Conservation (phyloP, 257 asterid species). For the Nicotiana otophora region DNA sequence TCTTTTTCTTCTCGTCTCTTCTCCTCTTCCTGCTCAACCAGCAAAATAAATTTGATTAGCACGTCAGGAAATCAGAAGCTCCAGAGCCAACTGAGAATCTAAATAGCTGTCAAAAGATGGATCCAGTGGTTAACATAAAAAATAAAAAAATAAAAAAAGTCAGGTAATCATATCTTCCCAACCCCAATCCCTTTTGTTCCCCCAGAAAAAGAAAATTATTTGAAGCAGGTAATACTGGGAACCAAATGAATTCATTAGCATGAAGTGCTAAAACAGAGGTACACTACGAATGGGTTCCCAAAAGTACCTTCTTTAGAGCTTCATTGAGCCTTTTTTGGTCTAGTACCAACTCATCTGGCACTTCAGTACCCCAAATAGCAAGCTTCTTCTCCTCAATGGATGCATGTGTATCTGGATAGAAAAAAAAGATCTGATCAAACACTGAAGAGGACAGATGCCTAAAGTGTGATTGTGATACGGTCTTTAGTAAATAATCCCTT, state of each 20-base stretch:
- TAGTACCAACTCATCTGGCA: slow-evolving; percentile 69
- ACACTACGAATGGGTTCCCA: background rate
- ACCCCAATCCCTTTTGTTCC: background rate
- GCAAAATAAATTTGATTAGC: background rate
- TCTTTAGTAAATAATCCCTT: slow-evolving; percentile 24
- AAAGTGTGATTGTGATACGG: background rate
- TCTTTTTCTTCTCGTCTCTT: slow-evolving; percentile 70
- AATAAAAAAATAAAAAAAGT: too few species aligned
- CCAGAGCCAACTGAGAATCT: background rate
- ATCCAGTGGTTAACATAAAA: background rate
- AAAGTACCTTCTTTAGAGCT: slow-evolving; percentile 61
- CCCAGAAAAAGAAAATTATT: background rate
- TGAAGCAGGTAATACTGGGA: background rate
- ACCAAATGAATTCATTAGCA: background rate
- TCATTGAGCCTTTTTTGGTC: slow-evolving; percentile 57
- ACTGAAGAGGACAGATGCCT: background rate
- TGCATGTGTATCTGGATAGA: slow-evolving; percentile 39
- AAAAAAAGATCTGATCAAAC: background rate
- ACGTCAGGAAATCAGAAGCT: background rate
- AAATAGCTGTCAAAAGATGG: background rate
- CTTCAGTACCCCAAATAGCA: slow-evolving; percentile 87
- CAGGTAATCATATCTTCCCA: background rate
- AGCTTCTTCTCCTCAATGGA: slow-evolving; percentile 56
- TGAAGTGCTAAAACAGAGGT: background rate
- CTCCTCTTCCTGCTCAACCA: slow-evolving; percentile 55